These are phyloP conservation scores for Chaetothyriales sp. DNA, from an alignment of 2,329 filamentous ascomycete species.

Conservation along the genomic window DNA sequence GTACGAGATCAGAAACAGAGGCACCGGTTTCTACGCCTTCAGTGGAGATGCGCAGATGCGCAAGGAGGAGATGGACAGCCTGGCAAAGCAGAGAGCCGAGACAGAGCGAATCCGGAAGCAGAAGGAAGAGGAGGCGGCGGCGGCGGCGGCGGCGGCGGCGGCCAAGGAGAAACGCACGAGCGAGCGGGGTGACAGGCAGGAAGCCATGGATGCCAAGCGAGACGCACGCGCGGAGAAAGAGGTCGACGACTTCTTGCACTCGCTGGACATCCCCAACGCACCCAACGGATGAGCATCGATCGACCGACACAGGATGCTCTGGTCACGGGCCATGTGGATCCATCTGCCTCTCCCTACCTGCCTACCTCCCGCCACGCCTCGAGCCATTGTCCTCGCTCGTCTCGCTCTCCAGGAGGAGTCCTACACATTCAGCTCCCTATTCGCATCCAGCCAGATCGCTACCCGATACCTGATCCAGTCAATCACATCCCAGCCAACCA, in stretches of 20 bases:
- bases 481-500: background rate
- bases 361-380: background rate
- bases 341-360: background rate
- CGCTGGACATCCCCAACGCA: background rate
- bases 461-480: background rate
- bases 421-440: background rate
- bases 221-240: background rate
- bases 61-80: constrained; percentile 60
- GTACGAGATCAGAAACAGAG: constrained; percentile 71
- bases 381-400: no score
- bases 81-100: constrained; percentile 52
- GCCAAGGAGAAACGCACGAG: constrained; percentile 38
- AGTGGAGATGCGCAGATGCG: constrained; percentile 56
- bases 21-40: constrained; percentile 85
- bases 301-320: background rate
- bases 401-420: no score
- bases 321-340: no score
- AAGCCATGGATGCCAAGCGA: background rate
- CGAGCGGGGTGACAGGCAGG: background rate
- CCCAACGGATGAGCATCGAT: background rate
- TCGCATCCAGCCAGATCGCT: background rate
- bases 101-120: constrained; percentile 52
- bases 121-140: constrained; percentile 44
- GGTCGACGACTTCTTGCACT: background rate
- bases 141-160: no score